These are phyloP conservation scores for Chaetomiaceae sp. DNA, from an alignment of 2,329 filamentous ascomycete species.

Conservation along the genomic window DNA sequence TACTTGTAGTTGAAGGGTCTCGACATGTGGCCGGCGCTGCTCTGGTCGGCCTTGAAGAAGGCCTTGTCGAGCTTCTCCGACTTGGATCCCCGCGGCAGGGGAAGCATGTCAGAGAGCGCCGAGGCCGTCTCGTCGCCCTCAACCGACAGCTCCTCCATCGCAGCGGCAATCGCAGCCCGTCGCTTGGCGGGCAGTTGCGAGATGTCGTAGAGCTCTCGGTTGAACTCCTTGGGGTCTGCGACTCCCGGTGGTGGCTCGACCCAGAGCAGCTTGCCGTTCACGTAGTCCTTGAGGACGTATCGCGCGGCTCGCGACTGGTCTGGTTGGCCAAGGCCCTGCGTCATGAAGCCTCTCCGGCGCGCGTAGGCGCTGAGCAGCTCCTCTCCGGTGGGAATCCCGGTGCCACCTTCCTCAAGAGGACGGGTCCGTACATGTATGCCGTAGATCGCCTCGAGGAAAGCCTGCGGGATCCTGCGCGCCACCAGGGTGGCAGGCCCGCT, in stretches of 20 bases:
- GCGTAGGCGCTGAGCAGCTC: slow-evolving; percentile 86
- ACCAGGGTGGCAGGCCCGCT: slow-evolving; percentile 81
- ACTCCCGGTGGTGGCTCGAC: slow-evolving; percentile 75
- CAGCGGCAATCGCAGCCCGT: slow-evolving; percentile 54
- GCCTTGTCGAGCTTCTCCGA: slow-evolving; percentile 72
- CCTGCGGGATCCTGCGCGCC: slow-evolving; percentile 75
- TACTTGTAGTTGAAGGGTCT: slow-evolving; percentile 90
- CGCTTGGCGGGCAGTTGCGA: slow-evolving; percentile 77
- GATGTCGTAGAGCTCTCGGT: slow-evolving; percentile 79
- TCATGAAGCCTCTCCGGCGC: slow-evolving; percentile 81
- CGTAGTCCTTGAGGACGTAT: slow-evolving; percentile 91
- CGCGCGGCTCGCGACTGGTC: slow-evolving; percentile 90
- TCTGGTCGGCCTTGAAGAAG: slow-evolving; percentile 71
- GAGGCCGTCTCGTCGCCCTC: slow-evolving; percentile 28
- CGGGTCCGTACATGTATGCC: slow-evolving; percentile 81
- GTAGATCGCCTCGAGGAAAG: slow-evolving; percentile 87
- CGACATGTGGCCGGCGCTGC: slow-evolving; percentile 59
- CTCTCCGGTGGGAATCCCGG: slow-evolving; percentile 73
- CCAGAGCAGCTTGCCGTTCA: slow-evolving; percentile 90
- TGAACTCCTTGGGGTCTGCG: slow-evolving; percentile 72
- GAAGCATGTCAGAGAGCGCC: slow-evolving; percentile 42
- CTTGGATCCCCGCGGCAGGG: slow-evolving; percentile 60
- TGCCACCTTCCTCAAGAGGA: slow-evolving; percentile 86
- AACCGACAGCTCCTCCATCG: slow-evolving; percentile 38
- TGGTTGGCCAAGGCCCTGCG: slow-evolving; percentile 80